Evolutionary conservation across 148 eudicot species (phyloP), one percentile per base, ranked within the genome.

Genomic region (Rhododendron molle): DNA sequence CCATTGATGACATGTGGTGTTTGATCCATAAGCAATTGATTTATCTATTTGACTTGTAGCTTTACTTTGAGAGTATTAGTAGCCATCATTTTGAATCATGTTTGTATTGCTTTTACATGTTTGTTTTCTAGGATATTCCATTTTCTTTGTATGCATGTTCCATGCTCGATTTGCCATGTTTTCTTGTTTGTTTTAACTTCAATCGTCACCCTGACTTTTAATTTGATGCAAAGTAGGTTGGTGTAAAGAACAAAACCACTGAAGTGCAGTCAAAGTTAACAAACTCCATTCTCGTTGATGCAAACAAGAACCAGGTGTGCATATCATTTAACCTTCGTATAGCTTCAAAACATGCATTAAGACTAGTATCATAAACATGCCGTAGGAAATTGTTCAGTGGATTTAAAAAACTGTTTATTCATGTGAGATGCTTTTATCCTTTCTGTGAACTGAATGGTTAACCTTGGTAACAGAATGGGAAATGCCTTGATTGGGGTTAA

Each of bases 251-350:
- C 84, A 95, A 89, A 88, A 92, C 94, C 80, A 86, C 91, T 20
- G 99, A 94, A 91, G 92, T 94, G 69, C 98, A 93, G 88, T 93
- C 98, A 36, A 95, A 94, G 91, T 91, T 90, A 84, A 86, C 98
- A 71, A 94, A 91, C 91, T 94, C 87, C 69, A 87, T 97, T 83
- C 85, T 94, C 71, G 93, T 95, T 73, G 98, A 97, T 91, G 87
- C 92, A 83, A 92, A 91, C 92, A 97, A 91, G 91, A 94, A 95
- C 91, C 98, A 97, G 98, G 99, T 95, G 73, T 46, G 83, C 80
- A 16, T 46, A 21, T 50, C 67, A 34, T 49, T 10, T 28, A 32
- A 28, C 20, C 56, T 52, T 72, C 32, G 15, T 74, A 20, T 81
- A 80, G 50, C 36, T 26, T 14, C 49, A 47, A 18, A n/a, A 4